A percentile compares a stretch with the other conserved stretches of the same genome.
These are phyloP conservation scores for Fusarium multiceps DNA, from an alignment of 2,329 filamentous ascomycete genomes.

Conservation along the genomic window DNA sequence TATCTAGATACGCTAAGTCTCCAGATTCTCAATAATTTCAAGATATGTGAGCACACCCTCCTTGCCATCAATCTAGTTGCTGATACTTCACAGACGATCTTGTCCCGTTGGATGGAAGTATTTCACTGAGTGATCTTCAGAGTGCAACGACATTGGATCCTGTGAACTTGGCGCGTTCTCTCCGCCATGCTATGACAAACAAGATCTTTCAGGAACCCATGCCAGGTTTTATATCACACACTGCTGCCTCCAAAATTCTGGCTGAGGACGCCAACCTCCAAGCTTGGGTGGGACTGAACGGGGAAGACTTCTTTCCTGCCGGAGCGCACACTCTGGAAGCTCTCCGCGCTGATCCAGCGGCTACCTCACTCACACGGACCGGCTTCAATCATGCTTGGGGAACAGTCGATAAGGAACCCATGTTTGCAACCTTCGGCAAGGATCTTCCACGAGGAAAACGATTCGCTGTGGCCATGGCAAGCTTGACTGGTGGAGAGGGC, in stretches of 20 bases:
- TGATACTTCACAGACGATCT: constrained; percentile 56
- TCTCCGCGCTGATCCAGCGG: constrained; percentile 58
- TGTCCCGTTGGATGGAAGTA: constrained; percentile 60
- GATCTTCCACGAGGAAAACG: constrained; percentile 59
- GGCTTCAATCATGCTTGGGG: constrained; percentile 64
- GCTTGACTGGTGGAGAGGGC: constrained; percentile 65
- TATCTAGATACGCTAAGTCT: constrained; percentile 63
- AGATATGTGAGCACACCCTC: constrained; percentile 55
- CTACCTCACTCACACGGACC: constrained; percentile 59
- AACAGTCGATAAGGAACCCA: constrained; percentile 62
- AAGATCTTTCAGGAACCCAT: constrained; percentile 64
- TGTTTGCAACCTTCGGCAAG: constrained; percentile 65
- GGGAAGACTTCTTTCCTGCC: constrained; percentile 65
- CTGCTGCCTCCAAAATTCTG: constrained; percentile 63
- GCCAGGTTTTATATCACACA: constrained; percentile 65
- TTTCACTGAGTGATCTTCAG: constrained; percentile 59
- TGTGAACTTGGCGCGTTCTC: constrained; percentile 61
- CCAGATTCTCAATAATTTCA: constrained; percentile 62
- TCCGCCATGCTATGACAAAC: constrained; percentile 69
- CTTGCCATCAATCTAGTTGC: neutral
- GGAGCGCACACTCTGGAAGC: constrained; percentile 60
- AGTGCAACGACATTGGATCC: constrained; percentile 59
- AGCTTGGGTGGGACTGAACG: constrained; percentile 67
- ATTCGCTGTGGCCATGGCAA: constrained; percentile 67
- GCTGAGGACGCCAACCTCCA: constrained; percentile 60